Evolutionary conservation across 2,329 filamentous ascomycete species (phyloP).

Genomic region (Rhynchosporium graminicola): DNA sequence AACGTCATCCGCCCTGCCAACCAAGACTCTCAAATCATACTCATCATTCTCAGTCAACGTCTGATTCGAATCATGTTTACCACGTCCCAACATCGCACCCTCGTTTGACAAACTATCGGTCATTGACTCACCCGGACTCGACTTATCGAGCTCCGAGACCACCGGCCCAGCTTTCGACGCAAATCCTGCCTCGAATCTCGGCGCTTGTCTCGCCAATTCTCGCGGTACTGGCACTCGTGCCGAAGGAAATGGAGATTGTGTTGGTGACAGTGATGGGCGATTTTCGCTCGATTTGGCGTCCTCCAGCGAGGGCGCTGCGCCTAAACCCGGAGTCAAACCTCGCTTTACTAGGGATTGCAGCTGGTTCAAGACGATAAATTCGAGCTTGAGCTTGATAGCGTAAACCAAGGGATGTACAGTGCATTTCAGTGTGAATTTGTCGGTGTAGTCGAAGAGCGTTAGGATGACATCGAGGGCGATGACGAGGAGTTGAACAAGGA

Average conservation of each 20-base stretch:
- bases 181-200: conserved; percentile 10
- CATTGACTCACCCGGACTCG: conserved; percentile 1
- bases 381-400: conserved; percentile 10
- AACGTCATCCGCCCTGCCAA: conserved; percentile 3
- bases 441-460: conserved; percentile 7
- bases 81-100: neutral
- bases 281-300: neutral
- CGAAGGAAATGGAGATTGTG: conserved; percentile 4
- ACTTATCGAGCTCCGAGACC: neutral
- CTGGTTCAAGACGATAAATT: conserved; percentile 14
- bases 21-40: conserved; percentile 6
- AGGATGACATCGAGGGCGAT: conserved; percentile 4
- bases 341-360: conserved; percentile 5
- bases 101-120: conserved; percentile 6
- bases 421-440: conserved; percentile 11
- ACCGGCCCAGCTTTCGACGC: conserved; percentile 4
- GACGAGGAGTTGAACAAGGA: conserved; percentile 10
- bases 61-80: conserved; percentile 9
- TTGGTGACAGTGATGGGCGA: neutral
- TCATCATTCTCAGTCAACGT: conserved; percentile 2
- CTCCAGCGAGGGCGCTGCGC: neutral
- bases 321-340: conserved; percentile 9
- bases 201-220: neutral
- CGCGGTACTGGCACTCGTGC: neutral
- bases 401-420: conserved; percentile 12